phyloP scores from a whole-genome alignment of 2,329 filamentous ascomycete genomes.

The Daldinia eschscholtzii region DNA sequence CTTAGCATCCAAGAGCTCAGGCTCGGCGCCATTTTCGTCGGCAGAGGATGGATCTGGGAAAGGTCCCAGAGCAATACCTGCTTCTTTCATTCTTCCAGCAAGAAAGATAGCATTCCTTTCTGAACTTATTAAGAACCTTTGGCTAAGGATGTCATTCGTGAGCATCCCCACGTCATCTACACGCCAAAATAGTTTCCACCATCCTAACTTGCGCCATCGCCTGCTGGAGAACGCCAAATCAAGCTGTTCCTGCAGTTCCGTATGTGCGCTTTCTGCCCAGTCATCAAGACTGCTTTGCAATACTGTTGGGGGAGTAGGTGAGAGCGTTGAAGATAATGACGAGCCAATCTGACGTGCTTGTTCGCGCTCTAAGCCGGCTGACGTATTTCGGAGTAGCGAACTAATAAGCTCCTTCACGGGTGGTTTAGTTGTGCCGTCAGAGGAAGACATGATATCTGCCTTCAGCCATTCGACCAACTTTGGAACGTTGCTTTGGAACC shows the following conservation, averaged over 20 bases:
- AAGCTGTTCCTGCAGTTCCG: constrained; percentile 84
- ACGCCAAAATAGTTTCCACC: constrained; percentile 97
- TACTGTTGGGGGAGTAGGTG: constrained; percentile 57
- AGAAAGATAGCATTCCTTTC: constrained; percentile 88
- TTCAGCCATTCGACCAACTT: constrained; percentile 75
- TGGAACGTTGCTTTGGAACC: constrained; percentile 79
- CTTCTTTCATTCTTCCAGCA: constrained; percentile 77
- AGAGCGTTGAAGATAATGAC: constrained; percentile 49
- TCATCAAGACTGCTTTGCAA: constrained; percentile 72
- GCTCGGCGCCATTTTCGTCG: constrained; percentile 27
- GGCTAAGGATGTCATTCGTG: constrained; percentile 80
- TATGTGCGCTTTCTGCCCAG: constrained; percentile 86
- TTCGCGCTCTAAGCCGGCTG: constrained; percentile 64
- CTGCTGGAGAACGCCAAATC: constrained; percentile 81
- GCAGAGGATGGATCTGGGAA: constrained; percentile 34
- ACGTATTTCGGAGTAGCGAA: constrained; percentile 72
- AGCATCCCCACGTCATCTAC: constrained; percentile 93
- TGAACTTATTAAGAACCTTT: constrained; percentile 80
- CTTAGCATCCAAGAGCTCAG: constrained; percentile 17
- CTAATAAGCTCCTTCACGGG: constrained; percentile 75
- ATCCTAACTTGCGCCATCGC: constrained; percentile 83
- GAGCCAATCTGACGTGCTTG: constrained; percentile 57
- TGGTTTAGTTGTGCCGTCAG: constrained; percentile 68
- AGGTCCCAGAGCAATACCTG: constrained; percentile 47
- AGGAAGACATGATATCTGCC: constrained; percentile 56